Conservation (phyloP, 1,284 basidiomycete genomes). For the Leccinum cinnamomeum region DNA sequence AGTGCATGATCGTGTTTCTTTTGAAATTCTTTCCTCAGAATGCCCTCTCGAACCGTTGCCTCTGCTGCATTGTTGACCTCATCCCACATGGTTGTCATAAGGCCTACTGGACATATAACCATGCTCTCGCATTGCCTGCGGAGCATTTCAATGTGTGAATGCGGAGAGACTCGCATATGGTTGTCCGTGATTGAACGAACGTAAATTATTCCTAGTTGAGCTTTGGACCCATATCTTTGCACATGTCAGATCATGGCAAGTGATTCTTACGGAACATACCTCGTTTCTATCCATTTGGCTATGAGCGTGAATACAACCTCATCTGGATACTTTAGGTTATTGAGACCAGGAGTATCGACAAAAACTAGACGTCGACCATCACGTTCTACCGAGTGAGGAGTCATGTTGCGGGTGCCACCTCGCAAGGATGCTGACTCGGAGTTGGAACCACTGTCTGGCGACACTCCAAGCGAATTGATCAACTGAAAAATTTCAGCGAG, state of each 20-base stretch:
- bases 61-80: constrained; percentile 2
- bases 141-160: constrained; percentile 1
- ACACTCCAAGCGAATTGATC: constrained; percentile 3
- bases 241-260: not conserved
- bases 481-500: constrained; percentile 5
- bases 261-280: constrained; percentile 2
- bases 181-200: constrained; percentile 12
- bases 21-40: constrained; percentile 1
- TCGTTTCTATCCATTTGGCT: not conserved
- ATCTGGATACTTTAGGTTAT: constrained; percentile 2
- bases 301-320: constrained; percentile 3
- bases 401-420: constrained; percentile 1
- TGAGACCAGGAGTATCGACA: constrained; percentile 16
- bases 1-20: not conserved
- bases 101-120: not conserved
- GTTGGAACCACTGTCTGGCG: not conserved
- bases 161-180: constrained; percentile 7
- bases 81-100: constrained; percentile 18
- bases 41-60: constrained; percentile 1
- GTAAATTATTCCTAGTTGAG: constrained; percentile 7
- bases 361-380: constrained; percentile 6
- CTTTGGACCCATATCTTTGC: not conserved
- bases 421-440: not conserved
- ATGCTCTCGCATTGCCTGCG: not conserved
- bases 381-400: not conserved